Conservation (phyloP, 108 stramenopile species). For the Skeletonema grethae region DNA sequence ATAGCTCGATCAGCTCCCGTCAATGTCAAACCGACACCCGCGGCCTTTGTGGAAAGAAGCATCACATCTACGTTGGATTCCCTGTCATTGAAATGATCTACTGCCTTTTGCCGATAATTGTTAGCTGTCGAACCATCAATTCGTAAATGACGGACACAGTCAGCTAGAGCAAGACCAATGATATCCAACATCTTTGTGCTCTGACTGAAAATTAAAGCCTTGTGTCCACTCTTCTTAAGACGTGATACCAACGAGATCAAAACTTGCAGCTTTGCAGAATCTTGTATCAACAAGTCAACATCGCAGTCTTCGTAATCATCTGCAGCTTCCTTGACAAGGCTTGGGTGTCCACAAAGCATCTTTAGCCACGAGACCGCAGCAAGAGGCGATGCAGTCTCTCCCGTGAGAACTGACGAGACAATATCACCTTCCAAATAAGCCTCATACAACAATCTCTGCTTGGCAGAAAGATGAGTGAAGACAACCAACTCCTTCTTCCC, state of each 20-base stretch:
- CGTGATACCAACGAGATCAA: constrained; percentile 61
- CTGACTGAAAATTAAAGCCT: constrained; percentile 91
- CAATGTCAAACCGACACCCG: constrained; percentile 86
- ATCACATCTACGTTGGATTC: constrained; percentile 61
- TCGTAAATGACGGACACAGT: constrained; percentile 51
- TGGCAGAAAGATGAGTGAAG: constrained; percentile 78
- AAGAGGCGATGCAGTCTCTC: constrained; percentile 56
- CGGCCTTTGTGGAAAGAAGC: constrained; percentile 87
- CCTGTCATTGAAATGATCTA: constrained; percentile 91
- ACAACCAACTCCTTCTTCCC: constrained; percentile 94
- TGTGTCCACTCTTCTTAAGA: constrained; percentile 73
- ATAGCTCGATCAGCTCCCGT: constrained; percentile 83
- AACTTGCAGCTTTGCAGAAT: constrained; percentile 79
- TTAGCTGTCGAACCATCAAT: constrained; percentile 94
- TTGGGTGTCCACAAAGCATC: constrained; percentile 80
- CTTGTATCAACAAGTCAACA: constrained; percentile 37
- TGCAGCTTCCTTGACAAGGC: constrained; percentile 51
- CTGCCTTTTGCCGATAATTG: constrained; percentile 77
- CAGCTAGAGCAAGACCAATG: constrained; percentile 54
- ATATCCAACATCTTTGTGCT: constrained; percentile 93
- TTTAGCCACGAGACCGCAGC: constrained; percentile 77
- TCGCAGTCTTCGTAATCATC: constrained; percentile 24
- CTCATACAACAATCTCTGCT: constrained; percentile 85
- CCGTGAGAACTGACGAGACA: constrained; percentile 45
- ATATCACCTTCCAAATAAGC: constrained; percentile 69